A percentile compares a stretch with the other conserved stretches of the same genome.
Evolutionary conservation across 169 alveolate genomes (phyloP).

Genomic region (Miamiensis avidus): DNA sequence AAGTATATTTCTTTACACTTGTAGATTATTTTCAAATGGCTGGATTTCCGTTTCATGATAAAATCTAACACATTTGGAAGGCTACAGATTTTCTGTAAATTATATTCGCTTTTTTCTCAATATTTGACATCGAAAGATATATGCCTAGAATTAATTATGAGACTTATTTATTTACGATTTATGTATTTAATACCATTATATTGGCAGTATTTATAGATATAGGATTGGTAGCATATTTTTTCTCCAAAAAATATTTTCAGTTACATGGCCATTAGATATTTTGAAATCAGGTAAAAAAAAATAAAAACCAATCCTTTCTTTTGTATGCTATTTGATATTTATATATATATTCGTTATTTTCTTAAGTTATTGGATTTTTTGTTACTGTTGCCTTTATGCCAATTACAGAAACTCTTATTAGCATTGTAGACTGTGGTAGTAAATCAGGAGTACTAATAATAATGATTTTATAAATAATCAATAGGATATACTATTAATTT

Average conservation of each 20-base stretch:
- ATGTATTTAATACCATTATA: slow-evolving; percentile 25
- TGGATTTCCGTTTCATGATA: slow-evolving; percentile 37
- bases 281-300: slow-evolving; percentile 3
- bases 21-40: slow-evolving; percentile 43
- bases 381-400: slow-evolving; percentile 43
- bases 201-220: slow-evolving; percentile 29
- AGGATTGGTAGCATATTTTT: slow-evolving; percentile 32
- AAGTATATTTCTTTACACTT: slow-evolving; percentile 5
- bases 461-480: background rate
- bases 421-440: slow-evolving; percentile 23
- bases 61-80: slow-evolving; percentile 34
- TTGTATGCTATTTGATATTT: too few relatives aligned
- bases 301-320: background rate
- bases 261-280: slow-evolving; percentile 40
- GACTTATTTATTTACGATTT: slow-evolving; percentile 20
- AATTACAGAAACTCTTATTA: slow-evolving; percentile 30
- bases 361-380: slow-evolving; percentile 21
- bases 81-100: slow-evolving; percentile 23
- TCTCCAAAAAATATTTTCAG: slow-evolving; percentile 28
- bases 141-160: slow-evolving; percentile 32
- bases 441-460: slow-evolving; percentile 10
- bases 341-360: background rate
- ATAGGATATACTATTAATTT: too few relatives aligned
- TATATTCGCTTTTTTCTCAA: slow-evolving; percentile 13
- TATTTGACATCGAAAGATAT: slow-evolving; percentile 27